Conservation (phyloP, 2,329 filamentous ascomycete genomes). For the Monosporascus sp. region DNA sequence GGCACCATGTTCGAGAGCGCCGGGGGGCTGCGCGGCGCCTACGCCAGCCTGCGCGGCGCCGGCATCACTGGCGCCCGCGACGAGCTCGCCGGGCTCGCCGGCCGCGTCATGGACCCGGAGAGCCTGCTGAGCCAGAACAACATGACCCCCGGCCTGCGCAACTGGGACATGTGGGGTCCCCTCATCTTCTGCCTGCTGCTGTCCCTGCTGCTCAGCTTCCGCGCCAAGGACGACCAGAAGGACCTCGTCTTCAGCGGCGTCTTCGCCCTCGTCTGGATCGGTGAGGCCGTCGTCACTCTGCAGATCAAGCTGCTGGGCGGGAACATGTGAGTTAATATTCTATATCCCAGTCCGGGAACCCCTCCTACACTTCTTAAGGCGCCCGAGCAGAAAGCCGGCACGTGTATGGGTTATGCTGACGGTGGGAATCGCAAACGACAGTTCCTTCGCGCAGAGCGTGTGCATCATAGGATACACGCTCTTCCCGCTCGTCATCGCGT, state of each 20-base stretch:
- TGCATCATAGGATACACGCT: constrained; percentile 98
- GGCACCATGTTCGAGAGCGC: constrained; percentile 58
- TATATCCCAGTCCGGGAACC: not conserved
- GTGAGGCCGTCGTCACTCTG: constrained; percentile 91
- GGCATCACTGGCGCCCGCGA: constrained; percentile 56
- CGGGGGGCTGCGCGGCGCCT: constrained; percentile 53
- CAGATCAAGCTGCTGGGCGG: constrained; percentile 96
- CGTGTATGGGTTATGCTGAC: constrained; percentile 3
- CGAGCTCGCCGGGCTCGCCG: constrained; percentile 56
- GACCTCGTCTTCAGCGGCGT: constrained; percentile 91
- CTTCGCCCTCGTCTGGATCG: constrained; percentile 95
- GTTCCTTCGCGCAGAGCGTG: constrained; percentile 94
- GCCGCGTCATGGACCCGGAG: constrained; percentile 60
- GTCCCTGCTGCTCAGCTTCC: constrained; percentile 80
- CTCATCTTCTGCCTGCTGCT: constrained; percentile 89
- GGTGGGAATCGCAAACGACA: constrained; percentile 36
- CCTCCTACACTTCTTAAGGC: not conserved
- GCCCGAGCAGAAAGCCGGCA: not conserved
- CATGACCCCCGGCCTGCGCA: constrained; percentile 85
- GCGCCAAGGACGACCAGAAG: constrained; percentile 73
- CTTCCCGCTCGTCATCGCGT: constrained; percentile 91
- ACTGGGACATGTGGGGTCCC: constrained; percentile 99
- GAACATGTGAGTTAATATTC: constrained; percentile 71
- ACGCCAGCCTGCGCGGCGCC: constrained; percentile 54
- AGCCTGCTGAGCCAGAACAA: constrained; percentile 53